Percentiles rank a stretch among this genome's conserved stretches.
Evolutionary conservation across 176 grass and related monocot genomes (phyloP).

Genomic region (Lolium multiflorum): DNA sequence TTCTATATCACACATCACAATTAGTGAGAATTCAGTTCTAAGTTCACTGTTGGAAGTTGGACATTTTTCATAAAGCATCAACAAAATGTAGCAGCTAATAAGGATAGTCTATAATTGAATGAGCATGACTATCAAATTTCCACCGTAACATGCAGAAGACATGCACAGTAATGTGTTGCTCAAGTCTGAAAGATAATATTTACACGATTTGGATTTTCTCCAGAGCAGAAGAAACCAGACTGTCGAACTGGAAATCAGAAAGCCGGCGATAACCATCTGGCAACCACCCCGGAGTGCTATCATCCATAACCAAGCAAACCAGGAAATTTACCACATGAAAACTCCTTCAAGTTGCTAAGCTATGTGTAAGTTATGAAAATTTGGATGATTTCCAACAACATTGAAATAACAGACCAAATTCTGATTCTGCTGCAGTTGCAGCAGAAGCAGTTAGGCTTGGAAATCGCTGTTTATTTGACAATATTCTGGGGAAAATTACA

Average conservation of each 20-base stretch:
- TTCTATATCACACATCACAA: neutral
- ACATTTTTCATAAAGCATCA: neutral
- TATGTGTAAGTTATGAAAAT: neutral
- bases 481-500: conserved; percentile 1
- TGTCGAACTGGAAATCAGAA: conserved; percentile 16
- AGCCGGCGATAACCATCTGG: neutral
- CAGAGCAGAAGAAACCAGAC: neutral
- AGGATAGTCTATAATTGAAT: neutral
- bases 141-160: neutral
- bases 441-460: neutral
- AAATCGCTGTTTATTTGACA: conserved; percentile 9
- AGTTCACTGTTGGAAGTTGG: neutral
- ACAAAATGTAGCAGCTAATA: neutral
- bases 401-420: neutral
- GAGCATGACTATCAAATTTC: neutral
- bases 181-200: conserved; percentile 1
- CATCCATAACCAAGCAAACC: neutral
- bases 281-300: neutral
- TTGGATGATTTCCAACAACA: neutral
- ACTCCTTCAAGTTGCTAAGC: neutral
- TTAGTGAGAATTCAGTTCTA: neutral
- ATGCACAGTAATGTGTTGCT: neutral
- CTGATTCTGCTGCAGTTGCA: neutral
- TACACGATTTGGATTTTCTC: neutral
- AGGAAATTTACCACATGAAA: conserved; percentile 27